Conservation (phyloP, 2,329 filamentous ascomycete species). For the Sporothrix protearum region DNA sequence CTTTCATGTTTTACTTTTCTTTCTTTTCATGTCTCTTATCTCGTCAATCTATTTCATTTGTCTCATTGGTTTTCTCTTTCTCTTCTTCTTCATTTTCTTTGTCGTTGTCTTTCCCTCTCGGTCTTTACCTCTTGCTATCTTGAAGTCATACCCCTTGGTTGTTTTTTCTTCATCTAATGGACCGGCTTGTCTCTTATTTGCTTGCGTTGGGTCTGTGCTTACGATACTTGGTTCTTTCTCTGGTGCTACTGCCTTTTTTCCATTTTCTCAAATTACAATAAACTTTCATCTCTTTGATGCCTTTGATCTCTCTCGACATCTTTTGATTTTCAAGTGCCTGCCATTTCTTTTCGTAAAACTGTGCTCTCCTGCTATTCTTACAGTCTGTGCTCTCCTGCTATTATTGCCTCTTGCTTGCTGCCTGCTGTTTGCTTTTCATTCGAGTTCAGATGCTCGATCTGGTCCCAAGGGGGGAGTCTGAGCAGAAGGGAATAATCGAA, state of each 20-base stretch:
- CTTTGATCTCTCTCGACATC: not conserved
- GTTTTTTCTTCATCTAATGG: not conserved
- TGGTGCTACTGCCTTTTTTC: not conserved
- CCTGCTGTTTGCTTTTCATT: not conserved
- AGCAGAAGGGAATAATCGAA: not conserved
- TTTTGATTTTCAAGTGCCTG: not conserved
- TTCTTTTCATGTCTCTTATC: not conserved
- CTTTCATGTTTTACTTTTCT: too few species aligned
- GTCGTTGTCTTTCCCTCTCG: not conserved
- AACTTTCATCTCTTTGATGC: not conserved
- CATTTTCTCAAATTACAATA: not conserved
- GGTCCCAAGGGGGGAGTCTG: too few species aligned
- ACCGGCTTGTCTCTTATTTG: not conserved
- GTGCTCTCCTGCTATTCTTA: not conserved
- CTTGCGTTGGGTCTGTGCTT: not conserved
- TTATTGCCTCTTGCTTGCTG: too few species aligned
- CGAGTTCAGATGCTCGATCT: not conserved
- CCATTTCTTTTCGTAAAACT: not conserved
- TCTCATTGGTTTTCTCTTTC: not conserved
- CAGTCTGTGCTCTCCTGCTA: not conserved
- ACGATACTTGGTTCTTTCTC: not conserved
- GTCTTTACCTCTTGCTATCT: not conserved
- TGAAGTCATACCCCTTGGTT: constrained; percentile 16
- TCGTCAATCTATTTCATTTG: not conserved
- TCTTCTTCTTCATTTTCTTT: not conserved